Conservation (phyloP, 1,284 basidiomycete species). For the Cutaneotrichosporon sp. region DNA sequence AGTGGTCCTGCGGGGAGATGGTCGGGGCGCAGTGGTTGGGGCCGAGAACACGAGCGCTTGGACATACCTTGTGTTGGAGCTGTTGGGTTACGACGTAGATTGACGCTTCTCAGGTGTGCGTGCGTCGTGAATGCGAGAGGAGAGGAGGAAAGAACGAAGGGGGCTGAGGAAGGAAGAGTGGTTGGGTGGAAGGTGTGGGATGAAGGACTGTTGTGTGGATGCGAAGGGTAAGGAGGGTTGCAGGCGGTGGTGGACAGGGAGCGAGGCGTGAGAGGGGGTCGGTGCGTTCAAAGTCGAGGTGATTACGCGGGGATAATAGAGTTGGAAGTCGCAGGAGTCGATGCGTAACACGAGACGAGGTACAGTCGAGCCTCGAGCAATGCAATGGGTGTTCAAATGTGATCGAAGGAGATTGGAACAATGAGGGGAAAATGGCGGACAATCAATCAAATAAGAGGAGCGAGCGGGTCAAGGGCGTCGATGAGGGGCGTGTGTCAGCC, state of each 20-base stretch:
- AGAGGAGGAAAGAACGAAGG: background rate
- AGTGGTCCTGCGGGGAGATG: background rate
- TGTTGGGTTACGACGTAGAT: background rate
- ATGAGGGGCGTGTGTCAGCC: background rate
- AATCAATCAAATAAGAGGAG: background rate
- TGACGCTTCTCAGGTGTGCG: background rate
- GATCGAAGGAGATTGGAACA: background rate
- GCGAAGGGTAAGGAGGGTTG: background rate
- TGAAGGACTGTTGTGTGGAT: background rate
- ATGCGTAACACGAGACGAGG: background rate
- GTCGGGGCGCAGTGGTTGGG: background rate
- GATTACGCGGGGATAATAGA: background rate
- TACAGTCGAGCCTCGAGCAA: background rate
- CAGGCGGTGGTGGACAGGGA: background rate
- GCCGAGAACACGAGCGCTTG: background rate
- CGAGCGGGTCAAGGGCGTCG: background rate
- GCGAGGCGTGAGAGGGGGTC: background rate
- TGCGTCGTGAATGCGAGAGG: background rate
- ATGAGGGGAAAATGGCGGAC: background rate
- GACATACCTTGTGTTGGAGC: slow-evolving; percentile 1
- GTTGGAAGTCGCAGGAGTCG: background rate
- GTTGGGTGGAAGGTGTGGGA: background rate
- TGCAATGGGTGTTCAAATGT: background rate
- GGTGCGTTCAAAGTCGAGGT: background rate
- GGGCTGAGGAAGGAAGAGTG: background rate